Base-by-base conservation (phyloP, 352 stramenopile genomes). In the Phytophthora agathidicida region DNA sequence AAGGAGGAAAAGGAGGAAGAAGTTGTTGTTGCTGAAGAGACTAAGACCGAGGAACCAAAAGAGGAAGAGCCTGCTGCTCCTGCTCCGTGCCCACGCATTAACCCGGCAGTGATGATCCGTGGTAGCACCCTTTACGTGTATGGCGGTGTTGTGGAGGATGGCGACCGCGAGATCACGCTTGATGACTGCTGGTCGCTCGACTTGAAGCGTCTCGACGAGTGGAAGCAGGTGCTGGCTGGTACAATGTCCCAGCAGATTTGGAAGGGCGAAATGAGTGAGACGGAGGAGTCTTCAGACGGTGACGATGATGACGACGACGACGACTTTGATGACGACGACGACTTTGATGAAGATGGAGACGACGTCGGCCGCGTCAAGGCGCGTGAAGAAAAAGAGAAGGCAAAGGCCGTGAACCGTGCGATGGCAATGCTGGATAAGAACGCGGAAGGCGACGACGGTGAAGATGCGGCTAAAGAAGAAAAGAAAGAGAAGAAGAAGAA, bases 111-210 rank as follows among this genome's bases (percentile, higher is more conserved):
- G 17, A 92, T 93, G 64, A 89, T 98, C 41, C 79, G 80, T 23
- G 86, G 87, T 17, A 96, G 96, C 60, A 96, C 79, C 3, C 60
- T 98, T 7, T 98, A 96, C 51, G 83, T 98, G 13, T 98, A 97
- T 66, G 96, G 96, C 28, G 96, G 96, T 31, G 81, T 98, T 39
- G 72, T 98, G 3, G 96, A 98, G 35, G 85, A 94, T 35, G 94
- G 94, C 19, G 93, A 98, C 67, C 80, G 94, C 20, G 96, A 98
- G 68, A 94, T 98, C 44, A 98, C 96, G 22, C 69, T 98, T 16
- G 96, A 98, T 66, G 96, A 98, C 68, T 96, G 93, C 57, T 98
- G 96, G 96, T 85, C 80, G 27, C 69, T 98, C 35, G 94, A 98
- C 66, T 66, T 98, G 13, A 96, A 96, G 60, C 94, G 95, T 24